Evolutionary conservation across 108 stramenopile species (phyloP), one percentile per base, ranked within the genome.

Genomic region (Chaetoceros tenuissimus): DNA sequence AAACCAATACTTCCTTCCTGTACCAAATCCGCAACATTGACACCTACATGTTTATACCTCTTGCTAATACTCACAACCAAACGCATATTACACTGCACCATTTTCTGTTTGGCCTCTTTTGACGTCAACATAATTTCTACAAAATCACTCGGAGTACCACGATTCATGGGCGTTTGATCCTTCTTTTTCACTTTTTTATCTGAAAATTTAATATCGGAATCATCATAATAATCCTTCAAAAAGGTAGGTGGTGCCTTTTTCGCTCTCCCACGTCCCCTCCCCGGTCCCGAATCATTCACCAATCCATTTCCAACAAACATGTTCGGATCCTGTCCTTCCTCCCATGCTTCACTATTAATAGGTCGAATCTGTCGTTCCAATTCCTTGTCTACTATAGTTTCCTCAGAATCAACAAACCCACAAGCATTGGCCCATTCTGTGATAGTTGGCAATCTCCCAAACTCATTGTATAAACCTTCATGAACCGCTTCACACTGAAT

Each of bases 71-170:
- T 87, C 2, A 98, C 80, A 19, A 95, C 97, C 23, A 98, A 73
- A 25, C 95, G 62, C 84, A 96, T 87, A 56, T 98, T 98, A 48
- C 85, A 84, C 49, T 84, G 77, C 22, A 98, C 83, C 94, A 98
- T 96, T 20, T 67, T 60, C 59, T 84, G 85, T 55, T 94, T 95
- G 10, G 96, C 92, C 48, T 84, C 81, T 44, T 72, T 74, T 8
- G 72, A 79, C n/a, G 64, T 71, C 1, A 83, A 44, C 68, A 93
- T 75, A 74, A 87, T 80, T 31, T 83, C 83, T 7, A 84, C 68
- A 51, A 91, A 91, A 48, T 87, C 68, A 20, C 71, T 55, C 0
- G 69, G 74, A 1, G 85, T 81, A 19, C 89, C 89, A 3, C 72
- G 55, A 59, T 89, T 89, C 23, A 85, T 64, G 17, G 82, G 82